Conservation (phyloP, 2,329 filamentous ascomycete species). For the Exophiala calicioides region DNA sequence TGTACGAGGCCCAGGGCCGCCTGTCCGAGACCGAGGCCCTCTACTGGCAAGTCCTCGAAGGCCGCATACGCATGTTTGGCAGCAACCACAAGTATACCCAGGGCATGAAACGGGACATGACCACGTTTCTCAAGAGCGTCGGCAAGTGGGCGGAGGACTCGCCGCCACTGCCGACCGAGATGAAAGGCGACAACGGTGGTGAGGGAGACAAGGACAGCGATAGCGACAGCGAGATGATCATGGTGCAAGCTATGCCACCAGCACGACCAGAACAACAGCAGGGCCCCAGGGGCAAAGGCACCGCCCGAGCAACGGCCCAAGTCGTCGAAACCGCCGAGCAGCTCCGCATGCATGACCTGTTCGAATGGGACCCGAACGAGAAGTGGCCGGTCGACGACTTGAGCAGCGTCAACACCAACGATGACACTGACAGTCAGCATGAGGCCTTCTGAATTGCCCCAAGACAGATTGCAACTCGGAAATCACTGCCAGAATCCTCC, state of each 20-base stretch:
- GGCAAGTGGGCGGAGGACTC: conserved; percentile 22
- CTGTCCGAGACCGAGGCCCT: conserved; percentile 15
- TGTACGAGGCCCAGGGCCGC: conserved; percentile 15
- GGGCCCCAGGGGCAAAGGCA: background rate
- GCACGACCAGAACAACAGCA: background rate
- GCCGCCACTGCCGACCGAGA: too few species aligned
- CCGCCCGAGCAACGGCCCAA: background rate
- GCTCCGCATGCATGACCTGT: conserved; percentile 21
- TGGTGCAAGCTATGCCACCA: too few species aligned
- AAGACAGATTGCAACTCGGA: too few species aligned
- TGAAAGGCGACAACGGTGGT: too few species aligned
- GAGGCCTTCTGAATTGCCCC: conserved; percentile 20
- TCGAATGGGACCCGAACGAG: conserved; percentile 25
- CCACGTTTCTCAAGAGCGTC: conserved; percentile 13
- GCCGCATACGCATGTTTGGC: conserved; percentile 28
- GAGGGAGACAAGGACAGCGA: too few species aligned
- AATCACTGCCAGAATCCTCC: too few species aligned
- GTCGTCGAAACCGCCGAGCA: conserved; percentile 15
- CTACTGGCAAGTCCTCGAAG: conserved; percentile 27
- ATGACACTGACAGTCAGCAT: conserved; percentile 15
- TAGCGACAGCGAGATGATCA: too few species aligned
- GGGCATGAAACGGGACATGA: conserved; percentile 21
- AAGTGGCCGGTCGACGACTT: conserved; percentile 17
- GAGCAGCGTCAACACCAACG: conserved; percentile 8
- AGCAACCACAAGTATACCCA: conserved; percentile 24